Evolutionary conservation across 225 moss, liverwort and hornwort species (phyloP).

Genomic region (Marchantia polymorpha): DNA sequence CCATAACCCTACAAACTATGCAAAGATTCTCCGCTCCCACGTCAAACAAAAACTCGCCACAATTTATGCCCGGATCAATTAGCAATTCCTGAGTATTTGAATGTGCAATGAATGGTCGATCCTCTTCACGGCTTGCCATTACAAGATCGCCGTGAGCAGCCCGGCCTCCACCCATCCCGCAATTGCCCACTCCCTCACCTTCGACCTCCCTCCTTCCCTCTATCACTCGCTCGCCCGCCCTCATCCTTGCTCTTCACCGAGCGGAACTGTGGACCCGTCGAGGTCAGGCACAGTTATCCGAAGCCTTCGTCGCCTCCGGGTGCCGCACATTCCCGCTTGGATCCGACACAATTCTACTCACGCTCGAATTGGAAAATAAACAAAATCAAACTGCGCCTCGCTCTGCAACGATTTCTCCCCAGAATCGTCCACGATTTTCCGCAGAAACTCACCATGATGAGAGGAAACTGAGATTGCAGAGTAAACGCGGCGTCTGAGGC

Average conservation of each 20-base stretch:
- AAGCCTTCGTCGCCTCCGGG: neutral
- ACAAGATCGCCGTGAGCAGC: neutral
- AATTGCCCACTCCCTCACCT: too few relatives aligned
- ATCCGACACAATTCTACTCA: neutral
- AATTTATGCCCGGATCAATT: neutral
- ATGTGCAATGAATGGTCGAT: neutral
- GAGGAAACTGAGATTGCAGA: neutral
- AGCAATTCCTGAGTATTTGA: neutral
- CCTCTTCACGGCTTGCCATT: neutral
- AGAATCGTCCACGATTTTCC: neutral
- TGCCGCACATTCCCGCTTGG: neutral
- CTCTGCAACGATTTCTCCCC: too few relatives aligned
- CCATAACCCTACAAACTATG: conserved; percentile 2
- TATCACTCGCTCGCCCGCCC: too few relatives aligned
- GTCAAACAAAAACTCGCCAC: neutral
- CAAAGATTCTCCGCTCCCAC: neutral
- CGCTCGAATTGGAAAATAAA: too few relatives aligned
- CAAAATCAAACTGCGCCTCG: neutral
- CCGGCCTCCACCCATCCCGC: neutral
- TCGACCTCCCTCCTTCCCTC: neutral
- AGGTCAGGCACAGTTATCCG: neutral
- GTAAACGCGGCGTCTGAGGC: neutral
- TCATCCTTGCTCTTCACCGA: neutral
- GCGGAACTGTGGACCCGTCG: neutral
- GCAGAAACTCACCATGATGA: neutral